Evolutionary conservation across 176 grass and related monocot species (phyloP).

Genomic region (Avena atlantica): DNA sequence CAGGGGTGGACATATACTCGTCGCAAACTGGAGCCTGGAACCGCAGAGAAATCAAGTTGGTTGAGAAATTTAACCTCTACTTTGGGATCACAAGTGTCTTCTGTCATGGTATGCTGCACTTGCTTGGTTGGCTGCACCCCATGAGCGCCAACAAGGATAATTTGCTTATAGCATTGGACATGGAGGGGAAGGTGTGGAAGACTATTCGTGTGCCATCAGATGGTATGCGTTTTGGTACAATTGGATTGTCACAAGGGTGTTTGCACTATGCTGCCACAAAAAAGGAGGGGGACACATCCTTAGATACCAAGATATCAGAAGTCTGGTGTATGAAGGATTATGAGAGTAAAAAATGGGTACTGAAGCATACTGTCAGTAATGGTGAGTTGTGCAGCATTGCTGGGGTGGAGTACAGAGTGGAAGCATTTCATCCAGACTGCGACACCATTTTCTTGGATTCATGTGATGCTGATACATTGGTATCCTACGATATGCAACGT

Average conservation of each 20-base stretch:
- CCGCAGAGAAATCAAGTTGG: not conserved
- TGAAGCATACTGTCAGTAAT: not conserved
- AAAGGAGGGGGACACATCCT: not conserved
- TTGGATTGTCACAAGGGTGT: not conserved
- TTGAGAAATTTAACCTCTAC: not conserved
- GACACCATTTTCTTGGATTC: not conserved
- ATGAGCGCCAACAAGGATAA: not conserved
- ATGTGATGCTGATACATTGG: not conserved
- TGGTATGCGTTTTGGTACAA: not conserved
- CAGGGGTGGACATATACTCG: not conserved
- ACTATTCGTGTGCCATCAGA: not conserved
- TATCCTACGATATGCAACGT: not conserved
- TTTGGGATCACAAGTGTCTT: not conserved
- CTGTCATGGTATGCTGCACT: conserved; percentile 1
- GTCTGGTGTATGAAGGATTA: conserved; percentile 21
- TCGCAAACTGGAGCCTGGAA: conserved; percentile 13
- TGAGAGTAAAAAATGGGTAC: conserved; percentile 4
- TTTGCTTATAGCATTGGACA: not conserved
- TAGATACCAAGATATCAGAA: not conserved
- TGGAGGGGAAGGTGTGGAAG: conserved; percentile 11
- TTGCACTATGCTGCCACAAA: conserved; percentile 11
- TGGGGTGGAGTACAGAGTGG: not conserved
- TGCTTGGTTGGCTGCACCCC: not conserved
- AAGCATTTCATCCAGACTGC: not conserved
- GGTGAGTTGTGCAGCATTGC: not conserved